Percentiles rank a stretch among this genome's conserved stretches.
phyloP scores from a whole-genome alignment of 208 protist species.

The Leptomonas pyrrhocoris region DNA sequence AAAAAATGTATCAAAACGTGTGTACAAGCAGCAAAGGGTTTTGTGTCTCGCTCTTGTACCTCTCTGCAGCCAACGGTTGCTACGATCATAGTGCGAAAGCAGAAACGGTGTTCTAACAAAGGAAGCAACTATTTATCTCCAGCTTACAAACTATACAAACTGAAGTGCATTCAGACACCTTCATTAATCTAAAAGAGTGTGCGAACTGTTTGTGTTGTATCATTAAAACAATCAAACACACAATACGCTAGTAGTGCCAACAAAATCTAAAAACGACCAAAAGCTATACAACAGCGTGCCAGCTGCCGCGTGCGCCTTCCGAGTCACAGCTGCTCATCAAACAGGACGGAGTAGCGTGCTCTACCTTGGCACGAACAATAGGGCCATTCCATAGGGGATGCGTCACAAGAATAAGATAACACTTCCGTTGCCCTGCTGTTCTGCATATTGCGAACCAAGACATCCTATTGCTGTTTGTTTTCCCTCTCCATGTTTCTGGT shows the following conservation, averaged over 20 bases:
- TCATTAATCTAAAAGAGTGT: background rate
- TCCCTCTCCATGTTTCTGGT: too few relatives aligned
- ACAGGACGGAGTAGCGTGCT: too few relatives aligned
- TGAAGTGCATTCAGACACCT: background rate
- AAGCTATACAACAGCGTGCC: too few relatives aligned
- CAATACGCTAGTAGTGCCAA: background rate
- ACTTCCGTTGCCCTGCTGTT: too few relatives aligned
- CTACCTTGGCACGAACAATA: too few relatives aligned
- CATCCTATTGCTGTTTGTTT: too few relatives aligned
- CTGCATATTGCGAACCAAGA: too few relatives aligned
- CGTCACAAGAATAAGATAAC: too few relatives aligned
- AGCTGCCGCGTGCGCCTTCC: too few relatives aligned
- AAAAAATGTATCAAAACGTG: slow-evolving; percentile 15
- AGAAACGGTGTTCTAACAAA: background rate
- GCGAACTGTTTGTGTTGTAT: slow-evolving; percentile 11
- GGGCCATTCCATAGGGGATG: too few relatives aligned
- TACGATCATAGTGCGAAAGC: background rate
- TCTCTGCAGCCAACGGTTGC: slow-evolving; percentile 1
- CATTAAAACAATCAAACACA: background rate
- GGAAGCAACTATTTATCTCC: slow-evolving; percentile 13
- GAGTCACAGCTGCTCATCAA: too few relatives aligned
- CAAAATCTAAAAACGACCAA: too few relatives aligned
- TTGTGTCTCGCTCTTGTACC: slow-evolving; percentile 9
- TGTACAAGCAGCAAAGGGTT: background rate
- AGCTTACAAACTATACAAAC: slow-evolving; percentile 5